Percentiles rank a stretch among this genome's conserved stretches.
Evolutionary conservation across 163 green algal species (phyloP).

Genomic region (Chlamydomonas reinhardtii): DNA sequence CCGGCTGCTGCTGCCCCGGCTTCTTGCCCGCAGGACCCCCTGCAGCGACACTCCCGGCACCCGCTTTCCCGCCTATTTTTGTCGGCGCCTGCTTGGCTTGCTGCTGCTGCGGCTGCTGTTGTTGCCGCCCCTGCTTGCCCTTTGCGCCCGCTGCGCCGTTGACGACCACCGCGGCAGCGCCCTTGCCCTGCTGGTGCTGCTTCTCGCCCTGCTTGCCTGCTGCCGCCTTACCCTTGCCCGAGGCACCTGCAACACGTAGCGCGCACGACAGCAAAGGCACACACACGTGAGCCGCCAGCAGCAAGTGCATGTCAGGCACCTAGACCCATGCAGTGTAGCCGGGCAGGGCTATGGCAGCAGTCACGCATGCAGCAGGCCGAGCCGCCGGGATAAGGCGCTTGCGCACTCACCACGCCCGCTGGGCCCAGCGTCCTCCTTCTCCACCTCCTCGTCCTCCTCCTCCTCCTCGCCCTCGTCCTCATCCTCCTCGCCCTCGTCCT

Average conservation of each 20-base stretch:
- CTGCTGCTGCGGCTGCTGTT: neutral
- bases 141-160: neutral
- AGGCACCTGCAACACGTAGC: neutral
- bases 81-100: neutral
- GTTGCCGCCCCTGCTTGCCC: neutral
- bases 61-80: no score
- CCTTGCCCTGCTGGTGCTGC: neutral
- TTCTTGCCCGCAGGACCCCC: neutral
- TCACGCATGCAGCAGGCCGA: no score
- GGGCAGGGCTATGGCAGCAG: no score
- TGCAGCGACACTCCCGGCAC: neutral
- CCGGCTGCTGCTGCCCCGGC: neutral
- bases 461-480: neutral
- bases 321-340: no score
- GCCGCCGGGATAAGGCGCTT: no score
- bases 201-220: neutral
- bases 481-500: neutral
- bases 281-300: no score
- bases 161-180: neutral
- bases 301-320: no score
- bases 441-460: neutral
- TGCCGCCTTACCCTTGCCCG: neutral
- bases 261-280: no score
- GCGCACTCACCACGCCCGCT: constrained; percentile 27
- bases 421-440: neutral